These are phyloP conservation scores for Chondrus crispus DNA, from an alignment of 23 red algal species.

Conservation along the genomic window DNA sequence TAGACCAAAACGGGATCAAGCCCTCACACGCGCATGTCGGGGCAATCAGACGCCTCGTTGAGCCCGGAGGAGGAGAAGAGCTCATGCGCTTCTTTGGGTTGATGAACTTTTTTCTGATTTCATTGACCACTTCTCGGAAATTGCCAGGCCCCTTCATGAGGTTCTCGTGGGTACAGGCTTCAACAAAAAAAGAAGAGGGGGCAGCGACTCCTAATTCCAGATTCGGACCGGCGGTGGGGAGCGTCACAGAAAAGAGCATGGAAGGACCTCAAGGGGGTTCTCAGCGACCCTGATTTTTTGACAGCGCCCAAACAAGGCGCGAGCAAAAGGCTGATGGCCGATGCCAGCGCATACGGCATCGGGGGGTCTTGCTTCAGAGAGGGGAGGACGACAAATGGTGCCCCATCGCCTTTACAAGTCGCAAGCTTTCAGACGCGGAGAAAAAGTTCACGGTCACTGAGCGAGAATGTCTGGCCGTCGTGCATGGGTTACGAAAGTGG, in stretches of 20 bases:
- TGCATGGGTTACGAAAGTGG: not conserved
- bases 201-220: not conserved
- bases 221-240: not conserved
- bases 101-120: not conserved
- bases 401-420: not conserved
- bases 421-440: not conserved
- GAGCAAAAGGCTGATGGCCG: not conserved
- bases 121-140: not conserved
- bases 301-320: not conserved
- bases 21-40: not conserved
- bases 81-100: conserved; percentile 11
- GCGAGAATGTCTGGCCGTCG: not conserved
- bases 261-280: not conserved
- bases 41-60: not conserved
- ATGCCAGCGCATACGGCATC: not conserved
- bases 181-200: not conserved
- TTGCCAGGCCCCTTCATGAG: not conserved
- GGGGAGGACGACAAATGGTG: not conserved
- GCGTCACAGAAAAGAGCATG: not conserved
- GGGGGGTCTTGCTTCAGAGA: not conserved
- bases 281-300: not conserved
- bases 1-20: not conserved
- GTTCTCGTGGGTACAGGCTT: not conserved
- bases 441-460: not conserved
- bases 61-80: not conserved